Percentiles rank a stretch among this genome's conserved stretches.
phyloP scores from a whole-genome alignment of 1,284 basidiomycete species.

The Ceratobasidium sp. region DNA sequence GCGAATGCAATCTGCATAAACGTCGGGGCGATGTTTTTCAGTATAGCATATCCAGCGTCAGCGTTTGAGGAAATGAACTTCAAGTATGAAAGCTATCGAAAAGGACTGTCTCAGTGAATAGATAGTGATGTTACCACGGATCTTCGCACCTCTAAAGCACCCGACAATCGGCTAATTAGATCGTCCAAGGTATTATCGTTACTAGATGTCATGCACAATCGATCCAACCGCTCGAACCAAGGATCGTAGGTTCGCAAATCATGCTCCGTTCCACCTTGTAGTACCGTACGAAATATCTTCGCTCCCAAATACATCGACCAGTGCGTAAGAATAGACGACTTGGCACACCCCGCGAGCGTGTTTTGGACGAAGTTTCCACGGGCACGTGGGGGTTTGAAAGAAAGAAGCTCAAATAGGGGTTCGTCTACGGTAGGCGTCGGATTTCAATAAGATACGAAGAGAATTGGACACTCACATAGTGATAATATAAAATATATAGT shows the following conservation, averaged over 20 bases:
- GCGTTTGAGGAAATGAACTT: background rate
- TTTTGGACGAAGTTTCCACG: background rate
- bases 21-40: background rate
- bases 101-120: no score
- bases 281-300: background rate
- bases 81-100: background rate
- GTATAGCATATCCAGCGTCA: background rate
- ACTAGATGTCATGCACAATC: background rate
- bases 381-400: background rate
- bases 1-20: conserved; percentile 30
- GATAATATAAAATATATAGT: conserved; percentile 17
- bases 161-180: background rate
- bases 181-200: background rate
- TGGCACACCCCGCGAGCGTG: background rate
- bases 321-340: conserved; percentile 5
- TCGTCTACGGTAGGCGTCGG: background rate
- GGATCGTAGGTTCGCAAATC: background rate
- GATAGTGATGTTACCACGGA: no score
- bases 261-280: background rate
- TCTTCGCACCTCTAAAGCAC: background rate
- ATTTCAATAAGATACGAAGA: no score
- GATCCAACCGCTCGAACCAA: conserved; percentile 7
- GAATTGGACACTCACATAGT: background rate
- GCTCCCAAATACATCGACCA: conserved; percentile 34
- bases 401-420: conserved; percentile 11